Conservation (phyloP, 2,329 filamentous ascomycete genomes). For the Triangularia verruculosa region DNA sequence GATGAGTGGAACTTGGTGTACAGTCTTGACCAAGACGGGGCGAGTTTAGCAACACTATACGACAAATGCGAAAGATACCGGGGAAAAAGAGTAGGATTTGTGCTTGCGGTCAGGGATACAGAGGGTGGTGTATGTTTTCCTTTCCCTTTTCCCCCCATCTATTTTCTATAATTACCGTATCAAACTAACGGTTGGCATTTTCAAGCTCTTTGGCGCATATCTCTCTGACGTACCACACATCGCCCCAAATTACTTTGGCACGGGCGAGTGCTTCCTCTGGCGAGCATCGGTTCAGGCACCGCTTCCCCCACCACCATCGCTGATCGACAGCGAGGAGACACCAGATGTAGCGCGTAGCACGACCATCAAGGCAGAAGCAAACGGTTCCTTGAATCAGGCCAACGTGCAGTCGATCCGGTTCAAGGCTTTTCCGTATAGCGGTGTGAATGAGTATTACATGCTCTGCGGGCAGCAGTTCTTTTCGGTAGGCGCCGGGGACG, state of each 20-base stretch:
- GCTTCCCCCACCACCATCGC: conserved; percentile 66
- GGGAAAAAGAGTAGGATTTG: conserved; percentile 75
- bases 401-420: conserved; percentile 76
- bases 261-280: conserved; percentile 94
- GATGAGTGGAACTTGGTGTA: conserved; percentile 87
- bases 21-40: conserved; percentile 87
- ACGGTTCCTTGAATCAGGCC: conserved; percentile 13
- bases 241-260: conserved; percentile 83
- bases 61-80: conserved; percentile 68
- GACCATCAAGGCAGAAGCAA: conserved; percentile 35
- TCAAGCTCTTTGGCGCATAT: conserved; percentile 80
- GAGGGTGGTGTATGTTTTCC: conserved; percentile 57
- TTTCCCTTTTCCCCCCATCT: conserved; percentile 1
- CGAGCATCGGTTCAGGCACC: conserved; percentile 65
- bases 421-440: conserved; percentile 95
- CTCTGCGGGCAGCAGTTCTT: conserved; percentile 84
- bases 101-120: conserved; percentile 80
- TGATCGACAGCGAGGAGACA: conserved; percentile 41
- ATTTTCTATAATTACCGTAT: not conserved
- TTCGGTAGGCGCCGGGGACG: conserved; percentile 83
- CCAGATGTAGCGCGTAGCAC: conserved; percentile 43
- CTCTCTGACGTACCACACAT: conserved; percentile 85
- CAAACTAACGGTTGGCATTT: conserved; percentile 1
- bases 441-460: conserved; percentile 94
- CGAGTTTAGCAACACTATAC: conserved; percentile 83